Percentiles rank a stretch among this genome's conserved stretches.
Conservation (phyloP, 2,329 filamentous ascomycete species). For the Cladosporium sp. region DNA sequence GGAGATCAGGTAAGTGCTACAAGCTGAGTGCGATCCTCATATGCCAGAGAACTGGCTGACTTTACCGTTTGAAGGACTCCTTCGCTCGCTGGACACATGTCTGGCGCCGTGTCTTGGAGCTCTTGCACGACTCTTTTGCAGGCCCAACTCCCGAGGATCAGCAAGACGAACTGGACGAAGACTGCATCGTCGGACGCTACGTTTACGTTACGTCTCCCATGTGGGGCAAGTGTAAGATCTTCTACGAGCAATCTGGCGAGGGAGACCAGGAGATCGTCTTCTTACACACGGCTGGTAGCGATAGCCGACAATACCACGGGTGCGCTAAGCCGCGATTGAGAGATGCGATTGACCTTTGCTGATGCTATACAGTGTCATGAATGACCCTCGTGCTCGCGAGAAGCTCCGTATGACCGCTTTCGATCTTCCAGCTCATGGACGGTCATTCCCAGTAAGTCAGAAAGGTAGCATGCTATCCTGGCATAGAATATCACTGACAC, state of each 20-base stretch:
- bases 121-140: constrained; percentile 49
- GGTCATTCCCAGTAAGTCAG: constrained; percentile 44
- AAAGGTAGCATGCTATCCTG: no score
- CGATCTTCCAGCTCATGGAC: constrained; percentile 52
- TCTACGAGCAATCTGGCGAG: constrained; percentile 50
- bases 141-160: constrained; percentile 46
- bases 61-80: constrained; percentile 27
- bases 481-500: not conserved
- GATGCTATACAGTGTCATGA: constrained; percentile 44
- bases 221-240: constrained; percentile 53
- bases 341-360: not conserved
- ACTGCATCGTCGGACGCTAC: constrained; percentile 51
- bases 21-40: no score
- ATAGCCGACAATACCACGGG: constrained; percentile 53
- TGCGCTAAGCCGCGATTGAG: not conserved
- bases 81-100: constrained; percentile 50
- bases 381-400: constrained; percentile 48
- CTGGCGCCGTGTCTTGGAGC: constrained; percentile 50
- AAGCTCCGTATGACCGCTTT: constrained; percentile 53
- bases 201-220: constrained; percentile 46
- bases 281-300: constrained; percentile 43
- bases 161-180: constrained; percentile 41
- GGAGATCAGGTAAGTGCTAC: constrained; percentile 41
- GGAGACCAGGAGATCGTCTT: constrained; percentile 48
- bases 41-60: not conserved